Conservation (phyloP, 2,329 filamentous ascomycete genomes). For the Colletotrichum tropicicola region DNA sequence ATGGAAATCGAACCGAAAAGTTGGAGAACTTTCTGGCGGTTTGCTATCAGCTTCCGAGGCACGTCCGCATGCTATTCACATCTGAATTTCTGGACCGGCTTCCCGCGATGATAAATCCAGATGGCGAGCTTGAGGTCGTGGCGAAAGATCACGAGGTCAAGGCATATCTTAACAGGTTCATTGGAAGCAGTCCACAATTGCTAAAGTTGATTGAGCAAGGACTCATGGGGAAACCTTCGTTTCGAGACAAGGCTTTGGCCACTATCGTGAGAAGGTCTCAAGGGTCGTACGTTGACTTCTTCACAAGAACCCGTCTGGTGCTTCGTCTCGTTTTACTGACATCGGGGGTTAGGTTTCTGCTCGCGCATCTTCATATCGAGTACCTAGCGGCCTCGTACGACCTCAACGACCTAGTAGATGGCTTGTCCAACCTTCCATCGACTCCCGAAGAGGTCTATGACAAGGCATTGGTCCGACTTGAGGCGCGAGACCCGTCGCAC, state of each 20-base stretch:
- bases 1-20: neutral
- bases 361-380: conserved; percentile 13
- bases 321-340: neutral
- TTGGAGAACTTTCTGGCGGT: neutral
- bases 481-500: neutral
- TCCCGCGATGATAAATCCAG: neutral
- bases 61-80: neutral
- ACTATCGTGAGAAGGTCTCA: neutral
- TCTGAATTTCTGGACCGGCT: neutral
- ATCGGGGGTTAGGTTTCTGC: neutral
- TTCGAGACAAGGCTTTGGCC: neutral
- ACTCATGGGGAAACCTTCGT: neutral
- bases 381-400: neutral
- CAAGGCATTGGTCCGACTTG: neutral
- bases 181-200: neutral
- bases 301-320: neutral
- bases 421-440: neutral
- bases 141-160: neutral
- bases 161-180: neutral
- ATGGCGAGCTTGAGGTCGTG: neutral
- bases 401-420: neutral
- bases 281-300: neutral
- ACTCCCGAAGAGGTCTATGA: neutral
- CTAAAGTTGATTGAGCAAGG: neutral
- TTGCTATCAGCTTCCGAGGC: neutral